Conservation (phyloP, 2,329 filamentous ascomycete genomes). For the Clonostachys sp. region DNA sequence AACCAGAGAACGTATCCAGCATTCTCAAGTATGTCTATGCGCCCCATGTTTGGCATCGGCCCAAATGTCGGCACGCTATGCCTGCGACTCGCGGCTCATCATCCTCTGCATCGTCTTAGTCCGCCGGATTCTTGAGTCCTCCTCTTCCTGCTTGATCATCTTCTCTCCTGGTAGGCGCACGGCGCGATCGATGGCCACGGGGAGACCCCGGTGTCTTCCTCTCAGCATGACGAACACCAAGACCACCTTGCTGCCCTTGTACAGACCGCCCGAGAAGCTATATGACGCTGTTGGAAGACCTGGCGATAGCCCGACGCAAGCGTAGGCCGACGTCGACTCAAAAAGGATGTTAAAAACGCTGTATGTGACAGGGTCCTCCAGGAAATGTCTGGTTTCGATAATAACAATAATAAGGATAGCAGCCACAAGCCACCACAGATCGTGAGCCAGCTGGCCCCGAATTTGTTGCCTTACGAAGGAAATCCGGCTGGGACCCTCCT, state of each 20-base stretch:
- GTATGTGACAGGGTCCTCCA: conserved; percentile 43
- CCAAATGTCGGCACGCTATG: no score
- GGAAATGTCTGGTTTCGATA: conserved; percentile 53
- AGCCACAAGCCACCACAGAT: conserved; percentile 62
- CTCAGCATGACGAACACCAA: conserved; percentile 52
- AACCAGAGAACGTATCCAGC: no score
- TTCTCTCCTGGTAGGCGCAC: conserved; percentile 34
- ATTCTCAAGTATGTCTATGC: no score
- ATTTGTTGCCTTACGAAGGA: conserved; percentile 53
- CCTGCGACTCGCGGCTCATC: conserved; percentile 10
- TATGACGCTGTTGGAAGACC: conserved; percentile 49
- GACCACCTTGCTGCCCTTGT: conserved; percentile 51
- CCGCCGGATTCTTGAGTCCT: conserved; percentile 17
- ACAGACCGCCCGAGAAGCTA: conserved; percentile 51
- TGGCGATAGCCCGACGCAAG: conserved; percentile 56
- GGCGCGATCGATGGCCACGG: conserved; percentile 50
- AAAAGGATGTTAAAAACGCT: conserved; percentile 58
- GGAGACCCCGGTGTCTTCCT: conserved; percentile 51
- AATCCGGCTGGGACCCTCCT: conserved; percentile 26
- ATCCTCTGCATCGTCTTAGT: conserved; percentile 17
- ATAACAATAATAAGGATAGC: conserved; percentile 55
- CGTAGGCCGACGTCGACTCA: conserved; percentile 54
- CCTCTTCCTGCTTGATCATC: conserved; percentile 20
- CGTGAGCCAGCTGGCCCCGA: conserved; percentile 60
- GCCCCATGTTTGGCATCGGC: no score